Conservation (phyloP, 371 early-diverging fungal species). For the Saksenaea vasiformis region DNA sequence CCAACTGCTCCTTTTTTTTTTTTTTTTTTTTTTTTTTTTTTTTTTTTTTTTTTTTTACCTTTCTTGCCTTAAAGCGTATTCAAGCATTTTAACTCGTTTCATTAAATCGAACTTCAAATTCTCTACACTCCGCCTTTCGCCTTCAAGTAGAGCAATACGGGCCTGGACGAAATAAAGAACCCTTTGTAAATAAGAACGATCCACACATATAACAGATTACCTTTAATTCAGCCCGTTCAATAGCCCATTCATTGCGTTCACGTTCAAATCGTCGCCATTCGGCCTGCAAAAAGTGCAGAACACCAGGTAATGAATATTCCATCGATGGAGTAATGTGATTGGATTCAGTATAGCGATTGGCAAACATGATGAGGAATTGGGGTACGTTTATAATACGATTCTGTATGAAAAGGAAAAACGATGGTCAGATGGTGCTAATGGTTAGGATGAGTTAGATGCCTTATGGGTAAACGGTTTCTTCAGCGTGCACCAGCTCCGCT, state of each 20-base stretch:
- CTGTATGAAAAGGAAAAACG: neutral
- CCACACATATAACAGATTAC: conserved; percentile 39
- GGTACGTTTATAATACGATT: neutral
- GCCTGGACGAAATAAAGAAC: conserved; percentile 45
- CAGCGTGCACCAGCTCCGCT: neutral
- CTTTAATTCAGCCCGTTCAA: conserved; percentile 81
- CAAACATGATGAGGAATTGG: conserved; percentile 13
- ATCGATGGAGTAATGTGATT: conserved; percentile 21
- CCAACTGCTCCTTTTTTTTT: conserved; percentile 41
- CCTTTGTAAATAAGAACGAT: neutral
- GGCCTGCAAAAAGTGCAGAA: conserved; percentile 80
- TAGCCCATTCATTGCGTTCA: conserved; percentile 89
- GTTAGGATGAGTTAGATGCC: neutral
- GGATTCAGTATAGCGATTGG: too few species aligned
- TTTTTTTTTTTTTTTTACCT: conserved; percentile 43
- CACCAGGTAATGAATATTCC: conserved; percentile 80
- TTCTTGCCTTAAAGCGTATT: conserved; percentile 79
- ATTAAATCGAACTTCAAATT: conserved; percentile 76
- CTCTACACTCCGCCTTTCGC: conserved; percentile 81
- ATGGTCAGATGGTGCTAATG: neutral
- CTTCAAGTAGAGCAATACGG: conserved; percentile 78
- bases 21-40: too few species aligned
- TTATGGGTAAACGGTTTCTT: neutral
- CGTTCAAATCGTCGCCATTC: conserved; percentile 89
- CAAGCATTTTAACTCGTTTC: conserved; percentile 87